Base-by-base conservation (phyloP, 164 flowering plant genomes). In the Aristolochia contorta region DNA sequence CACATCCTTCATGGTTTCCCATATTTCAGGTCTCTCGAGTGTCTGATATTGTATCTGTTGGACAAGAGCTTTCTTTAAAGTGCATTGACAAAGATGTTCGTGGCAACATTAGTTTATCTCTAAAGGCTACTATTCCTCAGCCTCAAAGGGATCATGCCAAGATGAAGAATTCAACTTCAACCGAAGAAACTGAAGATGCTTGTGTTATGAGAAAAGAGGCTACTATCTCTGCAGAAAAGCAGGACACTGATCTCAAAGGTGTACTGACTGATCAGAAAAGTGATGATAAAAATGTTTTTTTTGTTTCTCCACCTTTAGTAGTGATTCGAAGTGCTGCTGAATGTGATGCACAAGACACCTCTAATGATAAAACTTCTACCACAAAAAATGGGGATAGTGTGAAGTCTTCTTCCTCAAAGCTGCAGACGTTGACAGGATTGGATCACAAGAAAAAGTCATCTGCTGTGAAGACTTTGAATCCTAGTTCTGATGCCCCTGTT, bases 21-120 rank as follows among this genome's bases (percentile, higher is more conserved):
- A 46, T 63, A 56, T 47, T 41, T 58, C 82, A 94, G 99, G 97
- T 94, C 19, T 50, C 75, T 61, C 76, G 81, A 56, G 80, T 94
- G 46, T 75, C 96, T 41, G 99, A 94, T 74, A 77, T 86, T 47
- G 76, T 94, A 57, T 81, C 97, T 63, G 56, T 91, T 25, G 97
- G 97, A 58, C 93, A 94, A 76, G 74, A 78, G 61, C 71, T 94
- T 59, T 72, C 85, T 22, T 65, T 94, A 58, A 88, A 71, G 96
- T 88, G 95, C 75, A 94, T 88, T 63, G 96, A 85, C 24, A 86
- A 80, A 62, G 99, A 94, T 79, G 81, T 86, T 62, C 85, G 92
- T 65, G 99, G 97, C 46, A 93, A 93, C 71, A 78, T 90, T 61
- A 91, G 84, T 47, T 64, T 94, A 48, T 94, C 99, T 62, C 86